These are phyloP conservation scores for Rhizopogon salebrosus DNA, from an alignment of 768 basidiomycete species.

Conservation along the genomic window DNA sequence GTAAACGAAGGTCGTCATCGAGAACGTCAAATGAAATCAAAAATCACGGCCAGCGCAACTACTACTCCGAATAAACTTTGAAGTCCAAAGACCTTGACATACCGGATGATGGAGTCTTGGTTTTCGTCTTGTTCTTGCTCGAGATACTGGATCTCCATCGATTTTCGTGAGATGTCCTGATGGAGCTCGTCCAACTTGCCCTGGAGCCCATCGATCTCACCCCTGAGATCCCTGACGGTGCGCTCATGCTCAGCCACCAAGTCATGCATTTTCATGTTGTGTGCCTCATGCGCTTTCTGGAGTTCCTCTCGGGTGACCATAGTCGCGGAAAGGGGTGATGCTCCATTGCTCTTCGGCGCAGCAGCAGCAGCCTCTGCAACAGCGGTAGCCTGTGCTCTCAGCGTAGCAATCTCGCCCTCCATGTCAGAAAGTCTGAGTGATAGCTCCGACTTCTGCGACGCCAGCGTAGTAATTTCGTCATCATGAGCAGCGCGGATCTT, in stretches of 20 bases:
- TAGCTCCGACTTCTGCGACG: slow-evolving; percentile 58
- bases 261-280: slow-evolving; percentile 76
- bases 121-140: slow-evolving; percentile 77
- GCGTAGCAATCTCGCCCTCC: slow-evolving; percentile 70
- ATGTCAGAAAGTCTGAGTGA: slow-evolving; percentile 62
- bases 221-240: slow-evolving; percentile 43
- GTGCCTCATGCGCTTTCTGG: slow-evolving; percentile 75
- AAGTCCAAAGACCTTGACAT: slow-evolving; percentile 57
- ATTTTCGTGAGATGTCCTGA: slow-evolving; percentile 59
- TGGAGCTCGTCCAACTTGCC: slow-evolving; percentile 48
- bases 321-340: slow-evolving; percentile 30
- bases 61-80: slow-evolving; percentile 51
- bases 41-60: slow-evolving; percentile 50
- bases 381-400: slow-evolving; percentile 48
- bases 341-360: slow-evolving; percentile 54
- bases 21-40: slow-evolving; percentile 38
- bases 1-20: slow-evolving; percentile 7
- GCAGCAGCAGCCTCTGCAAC: slow-evolving; percentile 33
- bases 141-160: slow-evolving; percentile 77
- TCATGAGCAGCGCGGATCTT: slow-evolving; percentile 56
- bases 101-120: slow-evolving; percentile 74
- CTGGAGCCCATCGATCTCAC: slow-evolving; percentile 52
- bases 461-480: slow-evolving; percentile 51
- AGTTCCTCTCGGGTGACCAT: slow-evolving; percentile 71
- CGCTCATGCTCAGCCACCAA: slow-evolving; percentile 65